Conservation (phyloP, 345 rosid species). For the Erodium maritimum region DNA sequence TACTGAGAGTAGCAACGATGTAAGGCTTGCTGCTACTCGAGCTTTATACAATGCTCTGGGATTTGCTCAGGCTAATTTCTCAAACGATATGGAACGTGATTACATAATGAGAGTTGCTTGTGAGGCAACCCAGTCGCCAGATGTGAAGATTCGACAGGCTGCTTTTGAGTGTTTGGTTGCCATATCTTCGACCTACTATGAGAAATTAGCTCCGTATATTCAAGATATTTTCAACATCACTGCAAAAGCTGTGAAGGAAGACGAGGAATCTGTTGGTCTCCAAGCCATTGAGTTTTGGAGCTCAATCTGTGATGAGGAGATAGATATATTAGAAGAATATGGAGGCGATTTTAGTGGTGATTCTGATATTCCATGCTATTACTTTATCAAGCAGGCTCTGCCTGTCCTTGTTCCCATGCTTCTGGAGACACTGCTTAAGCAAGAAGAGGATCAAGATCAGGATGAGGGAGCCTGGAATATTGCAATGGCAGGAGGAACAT, state of each 20-base stretch:
- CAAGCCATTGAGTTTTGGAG: conserved; percentile 42
- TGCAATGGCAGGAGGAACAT: conserved; percentile 42
- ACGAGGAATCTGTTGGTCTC: conserved; percentile 34
- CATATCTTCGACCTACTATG: conserved; percentile 35
- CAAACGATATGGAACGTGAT: conserved; percentile 35
- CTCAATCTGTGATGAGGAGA: conserved; percentile 40
- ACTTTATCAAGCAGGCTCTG: conserved; percentile 36
- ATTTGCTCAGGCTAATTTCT: conserved; percentile 38
- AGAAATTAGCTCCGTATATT: conserved; percentile 32
- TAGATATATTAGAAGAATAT: conserved; percentile 38
- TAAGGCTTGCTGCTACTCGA: conserved; percentile 33
- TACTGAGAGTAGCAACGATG: conserved; percentile 30
- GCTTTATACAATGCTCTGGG: conserved; percentile 32
- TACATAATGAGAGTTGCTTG: conserved; percentile 38
- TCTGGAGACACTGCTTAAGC: conserved; percentile 33
- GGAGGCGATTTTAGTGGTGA: conserved; percentile 32
- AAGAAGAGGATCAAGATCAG: conserved; percentile 42
- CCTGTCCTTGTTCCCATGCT: conserved; percentile 35
- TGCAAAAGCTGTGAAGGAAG: conserved; percentile 39
- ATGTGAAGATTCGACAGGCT: conserved; percentile 32
- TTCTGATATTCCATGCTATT: conserved; percentile 33
- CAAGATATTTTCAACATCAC: conserved; percentile 34
- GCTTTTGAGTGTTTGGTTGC: conserved; percentile 41
- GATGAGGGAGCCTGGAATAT: conserved; percentile 42
- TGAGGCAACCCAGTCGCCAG: conserved; percentile 32